These are phyloP conservation scores for Dothistroma pini DNA, from an alignment of 2,329 filamentous ascomycete species.

Conservation along the genomic window DNA sequence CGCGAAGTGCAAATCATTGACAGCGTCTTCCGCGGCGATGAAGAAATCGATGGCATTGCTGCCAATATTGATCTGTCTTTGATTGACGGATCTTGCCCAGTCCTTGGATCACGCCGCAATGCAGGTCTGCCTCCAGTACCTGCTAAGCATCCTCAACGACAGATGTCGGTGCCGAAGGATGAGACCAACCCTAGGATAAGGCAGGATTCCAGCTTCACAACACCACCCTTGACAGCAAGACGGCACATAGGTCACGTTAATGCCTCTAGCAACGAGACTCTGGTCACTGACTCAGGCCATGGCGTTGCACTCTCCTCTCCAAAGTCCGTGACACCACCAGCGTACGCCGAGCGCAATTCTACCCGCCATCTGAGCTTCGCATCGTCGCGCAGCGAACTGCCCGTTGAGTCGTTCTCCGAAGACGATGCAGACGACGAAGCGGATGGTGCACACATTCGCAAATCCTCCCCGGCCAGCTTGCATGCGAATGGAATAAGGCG, in stretches of 20 bases:
- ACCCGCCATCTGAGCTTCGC: not conserved
- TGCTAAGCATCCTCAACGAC: not conserved
- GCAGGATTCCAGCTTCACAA: not conserved
- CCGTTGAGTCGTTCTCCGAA: no score
- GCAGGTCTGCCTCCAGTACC: not conserved
- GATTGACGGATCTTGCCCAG: not conserved
- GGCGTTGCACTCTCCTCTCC: not conserved
- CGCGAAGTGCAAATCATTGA: not conserved
- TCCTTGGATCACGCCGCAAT: not conserved
- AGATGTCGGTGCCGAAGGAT: not conserved
- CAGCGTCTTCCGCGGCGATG: not conserved
- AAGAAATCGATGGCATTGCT: not conserved
- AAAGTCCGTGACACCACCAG: not conserved
- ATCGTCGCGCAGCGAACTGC: not conserved
- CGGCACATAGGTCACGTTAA: not conserved
- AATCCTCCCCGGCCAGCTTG: not conserved
- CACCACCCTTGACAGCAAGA: not conserved
- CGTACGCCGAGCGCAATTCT: not conserved
- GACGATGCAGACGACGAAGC: slow-evolving; percentile 1
- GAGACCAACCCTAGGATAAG: not conserved
- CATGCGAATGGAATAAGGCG: not conserved
- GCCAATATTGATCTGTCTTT: not conserved
- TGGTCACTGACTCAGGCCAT: not conserved
- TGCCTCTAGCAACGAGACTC: not conserved
- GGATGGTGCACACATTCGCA: not conserved